Percentiles rank a stretch among this genome's conserved stretches.
phyloP scores from a whole-genome alignment of 371 early-diverging fungal genomes.

The Vairimorpha necatrix region DNA sequence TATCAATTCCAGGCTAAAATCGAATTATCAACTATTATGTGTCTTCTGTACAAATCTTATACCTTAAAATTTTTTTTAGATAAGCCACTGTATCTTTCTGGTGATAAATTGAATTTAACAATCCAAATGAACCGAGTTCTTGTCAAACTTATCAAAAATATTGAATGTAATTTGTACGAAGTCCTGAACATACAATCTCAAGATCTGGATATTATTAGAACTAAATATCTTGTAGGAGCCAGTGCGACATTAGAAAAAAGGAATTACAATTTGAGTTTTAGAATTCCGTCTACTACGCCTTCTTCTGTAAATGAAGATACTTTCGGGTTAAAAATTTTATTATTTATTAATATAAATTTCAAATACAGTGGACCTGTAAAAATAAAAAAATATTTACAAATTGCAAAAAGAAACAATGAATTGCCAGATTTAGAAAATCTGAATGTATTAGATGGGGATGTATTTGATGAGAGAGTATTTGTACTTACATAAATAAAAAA shows the following conservation, averaged over 20 bases:
- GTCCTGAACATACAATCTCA: conserved; percentile 6
- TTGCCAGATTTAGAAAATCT: conserved; percentile 22
- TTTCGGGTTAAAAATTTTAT: conserved; percentile 11
- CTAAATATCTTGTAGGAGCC: conserved; percentile 29
- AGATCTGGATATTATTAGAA: conserved; percentile 15
- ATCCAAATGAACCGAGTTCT: neutral
- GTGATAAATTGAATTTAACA: conserved; percentile 11
- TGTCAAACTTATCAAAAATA: conserved; percentile 11
- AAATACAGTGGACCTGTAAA: conserved; percentile 22
- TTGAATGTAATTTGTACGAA: conserved; percentile 40
- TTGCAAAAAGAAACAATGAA: conserved; percentile 15
- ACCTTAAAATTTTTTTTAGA: conserved; percentile 19
- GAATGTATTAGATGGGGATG: conserved; percentile 35
- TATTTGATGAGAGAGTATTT: conserved; percentile 25
- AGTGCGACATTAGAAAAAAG: neutral
- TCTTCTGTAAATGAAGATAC: conserved; percentile 7
- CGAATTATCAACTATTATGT: conserved; percentile 20
- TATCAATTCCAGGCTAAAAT: conserved; percentile 2
- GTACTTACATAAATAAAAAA: conserved; percentile 3
- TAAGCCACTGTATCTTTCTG: conserved; percentile 28
- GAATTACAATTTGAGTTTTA: neutral
- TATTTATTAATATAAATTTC: conserved; percentile 28
- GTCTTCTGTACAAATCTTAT: conserved; percentile 17
- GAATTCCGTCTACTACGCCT: conserved; percentile 33
- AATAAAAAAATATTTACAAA: conserved; percentile 32